A percentile compares a stretch with the other conserved stretches of the same genome.
Conservation (phyloP, 176 grass and related monocot genomes). For the Eleusine indica region DNA sequence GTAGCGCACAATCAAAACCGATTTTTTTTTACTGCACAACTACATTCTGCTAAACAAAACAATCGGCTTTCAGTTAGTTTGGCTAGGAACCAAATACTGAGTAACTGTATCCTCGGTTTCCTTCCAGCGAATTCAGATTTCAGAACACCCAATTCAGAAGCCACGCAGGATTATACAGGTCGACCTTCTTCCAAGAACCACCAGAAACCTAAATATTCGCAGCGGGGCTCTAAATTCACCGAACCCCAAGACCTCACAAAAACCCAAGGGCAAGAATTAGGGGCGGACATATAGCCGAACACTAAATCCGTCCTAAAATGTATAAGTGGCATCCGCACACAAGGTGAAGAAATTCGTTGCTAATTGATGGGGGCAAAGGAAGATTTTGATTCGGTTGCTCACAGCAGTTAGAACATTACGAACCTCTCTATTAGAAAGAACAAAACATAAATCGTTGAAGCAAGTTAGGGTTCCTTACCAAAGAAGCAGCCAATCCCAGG, state of each 20-base stretch:
- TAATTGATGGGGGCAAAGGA: not conserved
- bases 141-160: not conserved
- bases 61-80: too few species aligned
- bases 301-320: not conserved
- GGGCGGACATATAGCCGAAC: not conserved
- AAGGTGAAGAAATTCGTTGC: not conserved
- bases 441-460: not conserved
- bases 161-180: not conserved
- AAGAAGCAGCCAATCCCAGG: not conserved
- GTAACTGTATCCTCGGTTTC: not conserved
- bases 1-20: not conserved
- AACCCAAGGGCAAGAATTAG: not conserved
- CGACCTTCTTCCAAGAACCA: not conserved
- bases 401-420: too few species aligned
- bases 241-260: not conserved
- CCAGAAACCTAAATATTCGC: not conserved
- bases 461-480: slow-evolving; percentile 18
- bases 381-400: not conserved
- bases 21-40: not conserved
- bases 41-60: not conserved
- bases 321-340: not conserved
- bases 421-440: not conserved
- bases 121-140: not conserved
- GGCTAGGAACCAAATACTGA: not conserved
- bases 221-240: not conserved